Base-by-base conservation (phyloP, 225 moss, liverwort and hornwort species). In the Physcomitrium patens region DNA sequence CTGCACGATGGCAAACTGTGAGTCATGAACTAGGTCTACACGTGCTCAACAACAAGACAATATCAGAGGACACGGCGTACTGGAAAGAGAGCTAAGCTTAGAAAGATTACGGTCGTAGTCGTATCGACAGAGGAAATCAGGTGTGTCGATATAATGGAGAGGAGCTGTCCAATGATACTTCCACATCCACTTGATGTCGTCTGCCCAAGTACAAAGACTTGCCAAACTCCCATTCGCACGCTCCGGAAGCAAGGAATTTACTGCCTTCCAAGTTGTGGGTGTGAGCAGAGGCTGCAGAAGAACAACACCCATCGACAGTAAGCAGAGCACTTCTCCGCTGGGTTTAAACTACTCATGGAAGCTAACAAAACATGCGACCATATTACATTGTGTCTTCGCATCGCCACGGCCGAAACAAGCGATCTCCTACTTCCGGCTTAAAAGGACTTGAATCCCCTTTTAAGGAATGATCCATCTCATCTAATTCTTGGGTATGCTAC, bases 91-190 rank as follows among this genome's bases (percentile, higher is more conserved):
- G 12, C 26, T 10, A 28, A 52, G 43, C 57, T 26, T 42, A 55
- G 52, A 54, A 56, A 17, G 37, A 16, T 73, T 84, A 94, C 92
- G 88, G 11, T 84, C 87, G 62, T 92, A 97, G 49, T 91, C 22
- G 77, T 97, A 97, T 68, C 86, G 91, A 76, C 96, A 97, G 26
- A 88, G 85, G 72, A 92, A 92, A 73, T 97, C 94, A 8, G 91
- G 94, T 6, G 94, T 92, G 65, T 92, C 94, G 50, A 97, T 91
- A 80, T 92, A 91, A 78, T 94, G 94, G 68, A 94, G 76, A 44
- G 92, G 89, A 78, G 82, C 41, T 0, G 94, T 83, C 94, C 94
- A 97, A 17, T 65, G 88, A 81, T 91, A 94, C 80, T 90, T 90
- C 50, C 81, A 78, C 87, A 89, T 89, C 91, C 89, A 94, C 69